Evolutionary conservation across 2,329 filamentous ascomycete genomes (phyloP), one percentile per base, ranked within the genome.

Genomic region (Orbilia ellipsospora): DNA sequence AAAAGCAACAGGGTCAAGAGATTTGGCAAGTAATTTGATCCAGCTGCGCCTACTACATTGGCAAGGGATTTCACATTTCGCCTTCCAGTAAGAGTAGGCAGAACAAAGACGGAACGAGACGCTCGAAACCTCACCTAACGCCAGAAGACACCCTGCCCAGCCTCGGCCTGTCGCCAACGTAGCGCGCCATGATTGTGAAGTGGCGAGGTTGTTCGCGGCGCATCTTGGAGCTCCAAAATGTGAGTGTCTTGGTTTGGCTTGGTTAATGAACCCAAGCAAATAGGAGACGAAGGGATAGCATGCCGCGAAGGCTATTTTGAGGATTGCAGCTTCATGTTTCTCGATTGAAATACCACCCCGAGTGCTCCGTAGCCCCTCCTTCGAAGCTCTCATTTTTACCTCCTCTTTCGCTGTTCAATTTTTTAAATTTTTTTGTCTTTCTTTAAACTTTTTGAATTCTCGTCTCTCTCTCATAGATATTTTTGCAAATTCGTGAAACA

Each of bases 331-430:
- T 31, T 20, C 44, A 52, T 56, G 31, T 56, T 40, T 70, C 16
- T 28, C 15, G 31, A 36, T 36, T 36, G 10, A 36, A 36, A 36
- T 36, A 36, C 10, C 31, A 36, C 31, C 31, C 8, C 10, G 10
- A 36, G 31, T 36, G 10, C 31, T 36, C 31, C 31, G 16, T 62
- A 13, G 48, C 18, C 44, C 42, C 55, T 28, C 44, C 54, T 54
- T 65, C 52, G 51, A 1, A 36, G 40, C 78, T 78, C 62, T 76
- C 73, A 76, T 13, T 72, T 62, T 77, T 68, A 44, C 61, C 59
- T 74, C 77, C 51, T 77, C 78, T 79, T 79, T 77, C 77, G 42
- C 76, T 69, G 23, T 63, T 54, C 56, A 77, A 75, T 54, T 75
- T 44, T 8, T 20, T 28, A 36, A 20, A 16, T 20, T 52, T 45